A percentile compares a stretch with the other conserved stretches of the same genome.
phyloP scores from a whole-genome alignment of 768 basidiomycete genomes.

The Tephrocybe rancida region DNA sequence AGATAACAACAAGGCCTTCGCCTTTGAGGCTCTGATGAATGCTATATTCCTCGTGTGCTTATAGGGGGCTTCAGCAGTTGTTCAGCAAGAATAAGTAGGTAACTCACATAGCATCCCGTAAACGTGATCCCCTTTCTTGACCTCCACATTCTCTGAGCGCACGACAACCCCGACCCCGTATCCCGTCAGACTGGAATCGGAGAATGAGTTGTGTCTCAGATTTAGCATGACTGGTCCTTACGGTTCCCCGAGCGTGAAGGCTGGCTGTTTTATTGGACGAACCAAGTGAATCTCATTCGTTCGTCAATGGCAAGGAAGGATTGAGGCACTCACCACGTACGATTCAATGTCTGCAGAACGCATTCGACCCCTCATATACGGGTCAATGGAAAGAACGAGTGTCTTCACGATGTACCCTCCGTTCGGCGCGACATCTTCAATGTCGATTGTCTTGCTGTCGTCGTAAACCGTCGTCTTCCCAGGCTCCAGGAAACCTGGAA shows the following conservation, averaged over 20 bases:
- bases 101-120: conserved; percentile 25
- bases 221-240: conserved; percentile 7
- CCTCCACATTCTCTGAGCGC: conserved; percentile 18
- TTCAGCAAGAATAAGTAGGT: too few species aligned
- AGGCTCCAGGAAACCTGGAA: conserved; percentile 14
- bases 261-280: neutral
- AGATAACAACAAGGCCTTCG: conserved; percentile 26
- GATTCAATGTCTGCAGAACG: conserved; percentile 23
- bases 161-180: conserved; percentile 21
- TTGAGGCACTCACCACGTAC: neutral
- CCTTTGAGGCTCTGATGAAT: conserved; percentile 21
- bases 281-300: too few species aligned
- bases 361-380: conserved; percentile 44
- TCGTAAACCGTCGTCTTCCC: conserved; percentile 44
- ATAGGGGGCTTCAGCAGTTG: too few species aligned
- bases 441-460: conserved; percentile 41
- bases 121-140: conserved; percentile 32
- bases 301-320: conserved; percentile 9
- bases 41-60: conserved; percentile 46
- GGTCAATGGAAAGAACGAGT: conserved; percentile 47
- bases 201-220: neutral
- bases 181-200: conserved; percentile 14
- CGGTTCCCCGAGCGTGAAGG: conserved; percentile 24
- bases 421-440: conserved; percentile 30
- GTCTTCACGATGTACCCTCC: conserved; percentile 40